Evolutionary conservation across 2,329 filamentous ascomycete genomes (phyloP).

Genomic region (Aspergillus ruber): DNA sequence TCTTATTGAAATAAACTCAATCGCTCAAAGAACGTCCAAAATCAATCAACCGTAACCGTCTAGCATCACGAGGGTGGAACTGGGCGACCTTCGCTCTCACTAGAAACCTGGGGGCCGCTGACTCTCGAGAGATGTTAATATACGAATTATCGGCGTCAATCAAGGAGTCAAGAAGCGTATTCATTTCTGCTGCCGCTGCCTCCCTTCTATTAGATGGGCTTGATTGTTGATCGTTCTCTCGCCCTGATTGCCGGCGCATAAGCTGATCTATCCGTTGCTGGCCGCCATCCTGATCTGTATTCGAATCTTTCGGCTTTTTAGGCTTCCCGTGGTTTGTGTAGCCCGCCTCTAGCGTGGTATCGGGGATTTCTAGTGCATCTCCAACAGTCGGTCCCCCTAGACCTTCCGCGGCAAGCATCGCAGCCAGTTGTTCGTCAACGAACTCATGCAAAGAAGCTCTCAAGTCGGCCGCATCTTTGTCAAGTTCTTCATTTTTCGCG

Average conservation of each 20-base stretch:
- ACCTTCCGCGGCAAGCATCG: conserved; percentile 76
- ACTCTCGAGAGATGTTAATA: conserved; percentile 44
- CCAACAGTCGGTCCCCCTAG: conserved; percentile 77
- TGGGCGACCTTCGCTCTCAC: conserved; percentile 51
- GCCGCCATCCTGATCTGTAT: conserved; percentile 24
- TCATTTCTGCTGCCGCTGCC: conserved; percentile 43
- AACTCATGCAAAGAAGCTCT: conserved; percentile 62
- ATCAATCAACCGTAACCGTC: conserved; percentile 47
- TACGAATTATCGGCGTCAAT: conserved; percentile 44
- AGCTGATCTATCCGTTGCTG: conserved; percentile 49
- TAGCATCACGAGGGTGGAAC: conserved; percentile 50
- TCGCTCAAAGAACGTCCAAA: conserved; percentile 39
- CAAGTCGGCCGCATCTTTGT: conserved; percentile 55
- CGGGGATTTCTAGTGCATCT: conserved; percentile 59
- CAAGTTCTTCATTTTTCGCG: conserved; percentile 54
- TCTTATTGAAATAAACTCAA: conserved; percentile 9
- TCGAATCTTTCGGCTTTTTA: conserved; percentile 30
- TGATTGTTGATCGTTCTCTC: conserved; percentile 13
- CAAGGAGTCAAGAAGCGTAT: conserved; percentile 41
- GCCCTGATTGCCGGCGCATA: conserved; percentile 32
- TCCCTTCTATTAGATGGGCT: conserved; percentile 39
- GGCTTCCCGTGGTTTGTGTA: conserved; percentile 48
- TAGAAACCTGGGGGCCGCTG: conserved; percentile 48
- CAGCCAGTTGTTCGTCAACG: conserved; percentile 62
- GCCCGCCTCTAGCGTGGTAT: conserved; percentile 48